Base-by-base conservation (phyloP, 2,329 filamentous ascomycete species). In the Trematosphaeria pertusa region DNA sequence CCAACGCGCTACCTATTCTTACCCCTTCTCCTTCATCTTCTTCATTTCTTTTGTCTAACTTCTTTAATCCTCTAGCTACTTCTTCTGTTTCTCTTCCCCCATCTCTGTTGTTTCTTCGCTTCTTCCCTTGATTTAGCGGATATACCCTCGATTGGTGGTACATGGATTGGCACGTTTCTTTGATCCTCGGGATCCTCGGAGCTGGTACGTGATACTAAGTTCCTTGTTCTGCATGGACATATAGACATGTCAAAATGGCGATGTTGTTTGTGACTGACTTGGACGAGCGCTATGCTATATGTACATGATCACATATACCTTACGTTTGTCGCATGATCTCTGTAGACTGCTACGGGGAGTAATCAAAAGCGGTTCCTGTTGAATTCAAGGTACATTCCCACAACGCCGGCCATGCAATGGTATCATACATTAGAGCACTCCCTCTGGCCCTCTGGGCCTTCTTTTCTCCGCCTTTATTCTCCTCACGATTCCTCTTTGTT, bases 371-470 rank as follows among this genome's bases (percentile, higher is more conserved):
- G n/a, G n/a, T n/a, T n/a, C n/a, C n/a, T n/a, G n/a, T n/a, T n/a
- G n/a, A n/a, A n/a, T n/a, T n/a, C n/a, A n/a, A n/a, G n/a, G n/a
- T n/a, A n/a, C n/a, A 12, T 28, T 7, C 24, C 32, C 34, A 22
- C 5, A 47, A 48, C 43, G 43, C 43, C 43, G 17, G n/a, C n/a
- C n/a, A 48, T 48, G 45, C 45, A 48, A 34, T 48, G 45, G 45
- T 48, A 48, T 48, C 45, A 47, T 42, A 37, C 28, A 22, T 34
- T 33, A 37, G 36, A 28, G n/a, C 10, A 15, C 12, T 21, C 15
- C n/a, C 33, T 32, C 12, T n/a, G 18, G 18, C 18, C 9, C 10
- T 18, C 18, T 12, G 15, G 14, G 5, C 18, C 12, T 7, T 5
- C n/a, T n/a, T n/a, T n/a, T n/a, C n/a, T 12, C 7, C 15, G 21